A percentile compares a stretch with the other conserved stretches of the same genome.
Conservation (phyloP, 2,329 filamentous ascomycete genomes). For the Tolypocladium ophioglossoides region DNA sequence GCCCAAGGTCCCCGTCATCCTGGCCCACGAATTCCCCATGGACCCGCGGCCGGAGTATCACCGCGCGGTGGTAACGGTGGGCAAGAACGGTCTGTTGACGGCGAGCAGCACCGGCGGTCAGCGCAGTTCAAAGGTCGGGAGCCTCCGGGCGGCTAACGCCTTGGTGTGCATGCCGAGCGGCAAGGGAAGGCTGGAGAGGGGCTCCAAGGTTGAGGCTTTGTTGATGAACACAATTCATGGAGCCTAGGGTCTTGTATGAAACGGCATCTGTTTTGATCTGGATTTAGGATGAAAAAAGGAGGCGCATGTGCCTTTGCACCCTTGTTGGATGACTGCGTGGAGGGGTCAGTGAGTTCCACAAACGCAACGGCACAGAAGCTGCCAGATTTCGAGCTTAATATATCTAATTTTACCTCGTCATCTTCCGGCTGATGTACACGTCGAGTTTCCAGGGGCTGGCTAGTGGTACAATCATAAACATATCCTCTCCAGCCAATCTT, state of each 20-base stretch:
- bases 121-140: conserved; percentile 81
- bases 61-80: conserved; percentile 61
- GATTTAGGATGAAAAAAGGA: background rate
- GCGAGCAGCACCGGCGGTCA: conserved; percentile 83
- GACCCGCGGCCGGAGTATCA: conserved; percentile 88
- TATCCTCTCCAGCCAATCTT: conserved; percentile 23
- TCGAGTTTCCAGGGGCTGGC: conserved; percentile 13
- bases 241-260: background rate
- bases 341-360: background rate
- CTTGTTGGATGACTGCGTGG: background rate
- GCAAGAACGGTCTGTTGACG: conserved; percentile 54
- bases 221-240: conserved; percentile 52
- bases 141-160: conserved; percentile 80
- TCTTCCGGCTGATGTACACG: conserved; percentile 22
- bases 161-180: conserved; percentile 64
- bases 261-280: too few relatives aligned
- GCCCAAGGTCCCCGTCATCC: conserved; percentile 57
- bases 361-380: too few relatives aligned
- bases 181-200: conserved; percentile 54
- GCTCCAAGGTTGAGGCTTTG: conserved; percentile 63
- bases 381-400: background rate
- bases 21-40: conserved; percentile 62
- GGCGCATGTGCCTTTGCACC: background rate
- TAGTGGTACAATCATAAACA: conserved; percentile 25
- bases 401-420: background rate